These are phyloP conservation scores for Vigna unguiculata DNA, from an alignment of 306 rosid genomes.

Conservation along the genomic window DNA sequence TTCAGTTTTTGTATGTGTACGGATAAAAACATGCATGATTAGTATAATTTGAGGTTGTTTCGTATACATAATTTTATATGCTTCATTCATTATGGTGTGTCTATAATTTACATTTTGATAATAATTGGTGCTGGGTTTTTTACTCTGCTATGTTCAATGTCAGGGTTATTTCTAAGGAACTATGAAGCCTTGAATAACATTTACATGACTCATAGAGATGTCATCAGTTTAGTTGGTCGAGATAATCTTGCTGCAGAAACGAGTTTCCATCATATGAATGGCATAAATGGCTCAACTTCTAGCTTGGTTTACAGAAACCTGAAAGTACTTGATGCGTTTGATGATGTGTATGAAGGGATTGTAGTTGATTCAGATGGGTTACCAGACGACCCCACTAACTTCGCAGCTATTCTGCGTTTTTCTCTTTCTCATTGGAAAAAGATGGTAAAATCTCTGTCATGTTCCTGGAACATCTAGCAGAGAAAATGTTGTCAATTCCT, in stretches of 20 bases:
- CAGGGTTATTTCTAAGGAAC: constrained; percentile 53
- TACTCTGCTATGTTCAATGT: not conserved
- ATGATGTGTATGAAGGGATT: constrained; percentile 87
- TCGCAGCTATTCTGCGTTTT: constrained; percentile 59
- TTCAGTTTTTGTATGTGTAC: not conserved
- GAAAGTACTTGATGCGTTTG: constrained; percentile 69
- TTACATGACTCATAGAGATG: constrained; percentile 46
- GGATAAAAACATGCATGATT: not conserved
- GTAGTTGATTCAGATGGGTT: constrained; percentile 68
- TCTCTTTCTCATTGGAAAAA: constrained; percentile 79
- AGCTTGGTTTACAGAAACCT: constrained; percentile 53
- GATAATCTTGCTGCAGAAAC: constrained; percentile 52
- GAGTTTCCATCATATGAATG: constrained; percentile 53
- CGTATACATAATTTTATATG: no score
- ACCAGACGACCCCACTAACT: constrained; percentile 59
- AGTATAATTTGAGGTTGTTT: not conserved
- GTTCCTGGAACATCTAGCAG: no score
- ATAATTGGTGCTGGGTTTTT: not conserved
- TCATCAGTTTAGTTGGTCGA: constrained; percentile 48
- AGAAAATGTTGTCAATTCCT: not conserved
- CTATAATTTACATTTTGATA: constrained; percentile 9
- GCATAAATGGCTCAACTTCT: constrained; percentile 59
- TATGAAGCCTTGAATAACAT: constrained; percentile 5
- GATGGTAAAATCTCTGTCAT: constrained; percentile 50
- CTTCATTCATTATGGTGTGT: not conserved